Percentiles rank a stretch among this genome's conserved stretches.
phyloP scores from a whole-genome alignment of 2,329 filamentous ascomycete species.

The Cladosporium sp. region DNA sequence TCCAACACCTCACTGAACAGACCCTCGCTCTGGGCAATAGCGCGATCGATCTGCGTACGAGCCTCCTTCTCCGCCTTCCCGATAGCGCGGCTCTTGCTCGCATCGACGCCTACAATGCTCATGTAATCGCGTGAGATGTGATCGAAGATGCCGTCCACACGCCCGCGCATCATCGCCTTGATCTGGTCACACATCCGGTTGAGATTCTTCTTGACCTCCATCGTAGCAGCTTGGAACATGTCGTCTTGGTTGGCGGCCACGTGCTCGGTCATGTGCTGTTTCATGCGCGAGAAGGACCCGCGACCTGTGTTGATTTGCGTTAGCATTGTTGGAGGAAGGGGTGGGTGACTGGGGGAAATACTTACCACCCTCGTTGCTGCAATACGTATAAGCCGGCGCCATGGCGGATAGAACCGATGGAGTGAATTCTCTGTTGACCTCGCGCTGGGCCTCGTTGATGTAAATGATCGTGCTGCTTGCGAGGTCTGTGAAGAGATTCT shows the following conservation, averaged over 20 bases:
- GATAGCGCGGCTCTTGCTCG: conserved; percentile 16
- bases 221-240: conserved; percentile 50
- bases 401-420: conserved; percentile 47
- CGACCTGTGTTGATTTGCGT: too few relatives aligned
- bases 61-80: conserved; percentile 19
- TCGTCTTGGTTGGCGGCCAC: conserved; percentile 36
- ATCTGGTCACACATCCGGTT: conserved; percentile 41
- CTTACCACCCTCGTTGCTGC: conserved; percentile 38
- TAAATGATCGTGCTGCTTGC: conserved; percentile 28
- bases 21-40: conserved; percentile 16
- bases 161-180: conserved; percentile 40
- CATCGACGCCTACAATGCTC: conserved; percentile 26
- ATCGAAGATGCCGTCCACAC: conserved; percentile 41
- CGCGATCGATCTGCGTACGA: conserved; percentile 20
- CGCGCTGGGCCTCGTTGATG: conserved; percentile 47
- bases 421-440: conserved; percentile 52
- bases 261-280: conserved; percentile 44
- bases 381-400: conserved; percentile 43
- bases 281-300: conserved; percentile 52
- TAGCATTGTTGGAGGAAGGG: too few relatives aligned
- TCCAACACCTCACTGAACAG: conserved; percentile 18
- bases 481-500: conserved; percentile 38
- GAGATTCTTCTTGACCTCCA: conserved; percentile 40
- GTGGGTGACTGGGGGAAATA: too few relatives aligned
- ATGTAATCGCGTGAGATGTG: conserved; percentile 37